These are phyloP conservation scores for Boletus insuetus DNA, from an alignment of 768 basidiomycete species.

Conservation along the genomic window DNA sequence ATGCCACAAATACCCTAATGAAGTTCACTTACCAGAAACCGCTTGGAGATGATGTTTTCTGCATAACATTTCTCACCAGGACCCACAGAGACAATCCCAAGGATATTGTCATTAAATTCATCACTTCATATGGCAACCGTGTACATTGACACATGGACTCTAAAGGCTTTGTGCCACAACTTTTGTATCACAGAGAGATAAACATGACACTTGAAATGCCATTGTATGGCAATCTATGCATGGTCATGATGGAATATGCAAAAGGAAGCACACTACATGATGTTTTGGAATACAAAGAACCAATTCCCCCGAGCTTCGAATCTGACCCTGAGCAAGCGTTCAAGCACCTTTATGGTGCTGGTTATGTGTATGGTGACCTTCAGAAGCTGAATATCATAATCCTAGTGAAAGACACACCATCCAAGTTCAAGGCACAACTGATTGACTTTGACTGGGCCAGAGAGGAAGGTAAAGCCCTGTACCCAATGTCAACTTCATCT, in stretches of 20 bases:
- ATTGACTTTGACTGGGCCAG: no score
- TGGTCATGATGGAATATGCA: constrained; percentile 42
- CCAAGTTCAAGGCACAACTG: not conserved
- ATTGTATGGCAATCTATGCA: constrained; percentile 20
- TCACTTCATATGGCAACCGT: constrained; percentile 30
- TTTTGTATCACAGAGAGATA: constrained; percentile 31
- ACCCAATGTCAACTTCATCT: no score
- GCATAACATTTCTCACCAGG: constrained; percentile 25
- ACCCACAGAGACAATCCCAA: not conserved
- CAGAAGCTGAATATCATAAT: constrained; percentile 35
- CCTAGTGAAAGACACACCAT: not conserved
- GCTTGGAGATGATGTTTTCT: constrained; percentile 16
- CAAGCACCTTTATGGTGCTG: constrained; percentile 25
- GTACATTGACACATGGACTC: constrained; percentile 34
- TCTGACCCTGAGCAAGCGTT: constrained; percentile 21
- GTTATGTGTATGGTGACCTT: constrained; percentile 39
- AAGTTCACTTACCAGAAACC: constrained; percentile 20
- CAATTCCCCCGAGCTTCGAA: constrained; percentile 9
- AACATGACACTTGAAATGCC: constrained; percentile 1
- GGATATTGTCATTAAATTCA: constrained; percentile 40
- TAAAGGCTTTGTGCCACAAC: constrained; percentile 25
- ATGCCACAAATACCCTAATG: not conserved
- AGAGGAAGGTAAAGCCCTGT: no score
- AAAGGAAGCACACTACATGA: constrained; percentile 7
- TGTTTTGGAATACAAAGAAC: not conserved